A percentile compares a stretch with the other conserved stretches of the same genome.
phyloP scores from a whole-genome alignment of 345 rosid genomes.

The Salix suchowensis region DNA sequence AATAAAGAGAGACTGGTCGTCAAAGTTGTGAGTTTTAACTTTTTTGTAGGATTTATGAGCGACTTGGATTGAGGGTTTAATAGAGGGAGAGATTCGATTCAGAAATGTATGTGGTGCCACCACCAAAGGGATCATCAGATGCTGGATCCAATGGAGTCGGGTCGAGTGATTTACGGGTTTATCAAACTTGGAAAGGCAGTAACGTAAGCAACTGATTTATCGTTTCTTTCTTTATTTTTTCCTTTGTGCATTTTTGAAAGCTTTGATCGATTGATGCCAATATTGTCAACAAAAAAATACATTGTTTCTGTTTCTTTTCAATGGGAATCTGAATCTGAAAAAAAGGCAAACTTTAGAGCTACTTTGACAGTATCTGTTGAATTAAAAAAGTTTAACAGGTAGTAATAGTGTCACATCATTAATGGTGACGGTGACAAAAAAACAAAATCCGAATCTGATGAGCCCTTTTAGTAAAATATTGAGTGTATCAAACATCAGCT shows the following conservation, averaged over 20 bases:
- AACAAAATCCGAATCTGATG: neutral
- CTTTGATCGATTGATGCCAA: too few species aligned
- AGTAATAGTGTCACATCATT: too few species aligned
- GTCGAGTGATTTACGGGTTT: conserved; percentile 21
- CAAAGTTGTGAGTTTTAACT: too few species aligned
- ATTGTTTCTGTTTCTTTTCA: too few species aligned
- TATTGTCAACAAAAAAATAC: too few species aligned
- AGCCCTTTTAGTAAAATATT: neutral
- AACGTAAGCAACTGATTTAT: neutral
- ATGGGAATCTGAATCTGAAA: too few species aligned
- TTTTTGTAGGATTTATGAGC: too few species aligned
- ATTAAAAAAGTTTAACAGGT: neutral
- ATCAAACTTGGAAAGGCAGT: conserved; percentile 35
- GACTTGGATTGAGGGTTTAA: neutral
- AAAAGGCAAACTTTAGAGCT: too few species aligned
- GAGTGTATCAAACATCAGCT: neutral
- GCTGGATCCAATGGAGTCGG: conserved; percentile 32
- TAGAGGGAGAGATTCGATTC: neutral
- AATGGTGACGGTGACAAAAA: neutral
- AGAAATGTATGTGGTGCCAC: conserved; percentile 88
- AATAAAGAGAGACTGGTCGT: too few species aligned
- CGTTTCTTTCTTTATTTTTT: neutral
- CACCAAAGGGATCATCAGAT: conserved; percentile 78
- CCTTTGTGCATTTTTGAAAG: too few species aligned
- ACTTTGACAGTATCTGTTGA: too few species aligned